phyloP scores from a whole-genome alignment of 2,329 filamentous ascomycete species.

The Ascocoryne sarcoides region DNA sequence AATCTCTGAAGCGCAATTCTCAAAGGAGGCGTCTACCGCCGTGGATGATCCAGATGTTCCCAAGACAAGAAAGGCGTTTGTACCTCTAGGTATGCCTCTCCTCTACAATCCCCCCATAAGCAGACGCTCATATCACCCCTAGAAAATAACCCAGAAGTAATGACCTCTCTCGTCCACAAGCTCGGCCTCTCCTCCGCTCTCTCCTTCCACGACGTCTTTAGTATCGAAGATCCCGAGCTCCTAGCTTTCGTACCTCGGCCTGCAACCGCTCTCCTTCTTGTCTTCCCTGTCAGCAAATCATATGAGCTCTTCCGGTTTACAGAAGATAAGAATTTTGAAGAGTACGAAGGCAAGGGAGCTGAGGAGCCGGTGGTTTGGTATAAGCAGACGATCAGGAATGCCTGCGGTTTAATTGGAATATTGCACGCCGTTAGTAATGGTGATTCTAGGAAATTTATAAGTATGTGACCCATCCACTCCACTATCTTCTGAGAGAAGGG shows the following conservation, averaged over 20 bases:
- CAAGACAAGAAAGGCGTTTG: conserved; percentile 24
- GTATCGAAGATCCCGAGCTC: conserved; percentile 77
- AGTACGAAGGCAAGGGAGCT: conserved; percentile 60
- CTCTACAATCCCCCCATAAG: background rate
- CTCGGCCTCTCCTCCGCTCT: conserved; percentile 73
- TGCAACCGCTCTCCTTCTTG: conserved; percentile 79
- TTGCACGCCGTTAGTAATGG: conserved; percentile 81
- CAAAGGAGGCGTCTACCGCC: background rate
- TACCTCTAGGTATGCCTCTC: conserved; percentile 23
- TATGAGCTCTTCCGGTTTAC: conserved; percentile 72
- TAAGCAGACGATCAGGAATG: conserved; percentile 89
- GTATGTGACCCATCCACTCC: no score
- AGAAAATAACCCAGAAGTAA: conserved; percentile 78
- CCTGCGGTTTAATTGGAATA: conserved; percentile 85
- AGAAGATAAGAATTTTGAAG: conserved; percentile 57
- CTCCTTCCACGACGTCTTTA: conserved; percentile 86
- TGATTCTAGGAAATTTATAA: conserved; percentile 71
- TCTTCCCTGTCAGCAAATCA: conserved; percentile 75
- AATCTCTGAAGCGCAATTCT: no score
- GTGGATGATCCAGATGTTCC: conserved; percentile 25
- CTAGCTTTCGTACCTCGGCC: conserved; percentile 85
- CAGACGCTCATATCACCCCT: conserved; percentile 17
- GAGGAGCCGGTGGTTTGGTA: conserved; percentile 83
- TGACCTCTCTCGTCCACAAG: conserved; percentile 73
- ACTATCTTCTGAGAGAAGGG: no score